phyloP scores from a whole-genome alignment of 345 rosid species.

The Geranium brycei region DNA sequence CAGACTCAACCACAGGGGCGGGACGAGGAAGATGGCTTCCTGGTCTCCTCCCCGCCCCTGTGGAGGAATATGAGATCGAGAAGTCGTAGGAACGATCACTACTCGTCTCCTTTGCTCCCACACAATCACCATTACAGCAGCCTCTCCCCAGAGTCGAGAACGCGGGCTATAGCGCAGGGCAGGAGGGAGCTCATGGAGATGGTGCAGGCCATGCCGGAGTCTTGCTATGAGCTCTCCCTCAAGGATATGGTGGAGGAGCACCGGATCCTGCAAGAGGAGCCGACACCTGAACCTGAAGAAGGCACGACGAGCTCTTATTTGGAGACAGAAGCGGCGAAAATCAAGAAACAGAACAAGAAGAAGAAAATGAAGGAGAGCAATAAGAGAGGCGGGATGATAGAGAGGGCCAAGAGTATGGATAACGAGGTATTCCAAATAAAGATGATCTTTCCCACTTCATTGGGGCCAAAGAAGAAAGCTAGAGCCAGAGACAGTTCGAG shows the following conservation, averaged over 20 bases:
- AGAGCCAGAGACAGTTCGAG: slow-evolving; percentile 12
- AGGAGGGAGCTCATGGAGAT: slow-evolving; percentile 52
- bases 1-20: too few relatives aligned
- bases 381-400: slow-evolving; percentile 3
- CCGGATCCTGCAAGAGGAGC: slow-evolving; percentile 1
- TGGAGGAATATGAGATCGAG: too few relatives aligned
- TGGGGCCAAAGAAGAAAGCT: slow-evolving; percentile 18
- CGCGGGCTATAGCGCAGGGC: slow-evolving; percentile 26
- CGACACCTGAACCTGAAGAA: not conserved
- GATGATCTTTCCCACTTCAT: slow-evolving; percentile 25
- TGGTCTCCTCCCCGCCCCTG: too few relatives aligned
- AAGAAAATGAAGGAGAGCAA: slow-evolving; percentile 7
- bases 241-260: slow-evolving; percentile 40
- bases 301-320: slow-evolving; percentile 4
- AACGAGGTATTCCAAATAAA: slow-evolving; percentile 35
- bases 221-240: slow-evolving; percentile 38
- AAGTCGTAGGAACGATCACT: too few relatives aligned
- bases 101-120: slow-evolving; percentile 28
- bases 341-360: slow-evolving; percentile 10
- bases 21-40: too few relatives aligned
- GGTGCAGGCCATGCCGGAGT: slow-evolving; percentile 34
- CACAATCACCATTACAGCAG: slow-evolving; percentile 12
- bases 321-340: slow-evolving; percentile 2
- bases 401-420: slow-evolving; percentile 23
- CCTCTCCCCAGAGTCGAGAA: slow-evolving; percentile 13